Evolutionary conservation across 1,139 yeast species (phyloP), one percentile per base, ranked within the genome.

Genomic region (Yamadazyma taylorii): DNA sequence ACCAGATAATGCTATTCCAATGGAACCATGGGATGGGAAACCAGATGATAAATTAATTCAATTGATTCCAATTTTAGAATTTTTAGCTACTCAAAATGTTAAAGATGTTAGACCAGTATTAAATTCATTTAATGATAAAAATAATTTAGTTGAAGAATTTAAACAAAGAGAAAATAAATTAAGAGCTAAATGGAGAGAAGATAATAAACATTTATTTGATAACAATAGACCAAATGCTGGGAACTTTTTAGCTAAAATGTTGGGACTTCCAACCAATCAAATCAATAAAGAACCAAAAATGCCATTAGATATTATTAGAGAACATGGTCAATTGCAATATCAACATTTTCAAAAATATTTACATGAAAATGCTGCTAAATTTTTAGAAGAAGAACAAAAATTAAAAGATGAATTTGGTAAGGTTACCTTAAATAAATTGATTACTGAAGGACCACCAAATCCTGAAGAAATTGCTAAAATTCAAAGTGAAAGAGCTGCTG

Each of bases 51-150:
- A 69, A 41, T 75, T 92, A 55, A 74, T 92, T 53, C 75, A 75
- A 52, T 69, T 90, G 63, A 88, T 92, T 55, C 97, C 97, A 43
- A 83, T 92, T 66, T 78, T 92, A 54, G 99, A 92, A 66, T 94
- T 88, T 70, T 69, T 92, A 47, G 98, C 97, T 13, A 86, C 96
- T 15, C 95, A 88, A 60, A 94, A 87, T 44, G 75, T 86, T 50
- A 78, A 79, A 60, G 98, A 92, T 63, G 92, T 94, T 39, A 85
- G 97, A 64, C 95, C 96, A 30, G 79, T 89, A 32, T 70, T 94
- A 54, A 72, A 74, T 49, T 78, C 95, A 3, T 94, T 82, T 66
- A 56, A 66, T 22, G 80, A 75, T 52, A 75, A 77, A 51, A 75
- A 78, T 46, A 73, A 84, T 46, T 61, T 76, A 27, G 77, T 88